phyloP scores from a whole-genome alignment of 108 stramenopile species.

The Skeletonema menzelii region DNA sequence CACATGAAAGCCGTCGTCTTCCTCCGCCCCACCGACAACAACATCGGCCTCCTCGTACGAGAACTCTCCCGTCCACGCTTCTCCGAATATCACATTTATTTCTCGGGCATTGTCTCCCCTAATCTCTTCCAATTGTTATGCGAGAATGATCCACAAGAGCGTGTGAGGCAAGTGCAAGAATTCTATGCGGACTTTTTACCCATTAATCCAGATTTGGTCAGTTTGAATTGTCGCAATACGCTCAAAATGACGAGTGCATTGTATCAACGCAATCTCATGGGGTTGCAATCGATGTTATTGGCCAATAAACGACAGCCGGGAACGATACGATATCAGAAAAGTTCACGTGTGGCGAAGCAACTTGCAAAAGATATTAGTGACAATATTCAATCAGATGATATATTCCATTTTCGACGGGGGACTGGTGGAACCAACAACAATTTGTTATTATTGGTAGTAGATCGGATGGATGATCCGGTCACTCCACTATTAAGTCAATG shows the following conservation, averaged over 20 bases:
- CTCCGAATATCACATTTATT: constrained; percentile 96
- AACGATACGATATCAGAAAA: constrained; percentile 87
- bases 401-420: constrained; percentile 90
- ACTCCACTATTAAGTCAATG: constrained; percentile 98
- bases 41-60: constrained; percentile 69
- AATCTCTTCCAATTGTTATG: constrained; percentile 85
- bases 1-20: constrained; percentile 96
- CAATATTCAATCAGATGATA: constrained; percentile 81
- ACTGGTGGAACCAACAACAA: constrained; percentile 33
- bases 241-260: constrained; percentile 74
- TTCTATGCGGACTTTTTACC: constrained; percentile 96
- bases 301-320: constrained; percentile 87
- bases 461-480: constrained; percentile 98
- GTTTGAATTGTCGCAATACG: constrained; percentile 84
- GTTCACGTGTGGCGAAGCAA: constrained; percentile 75
- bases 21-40: constrained; percentile 90
- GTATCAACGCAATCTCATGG: constrained; percentile 87
- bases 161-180: constrained; percentile 95
- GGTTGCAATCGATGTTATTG: constrained; percentile 89
- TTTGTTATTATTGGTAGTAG: constrained; percentile 87
- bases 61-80: constrained; percentile 88
- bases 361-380: constrained; percentile 83
- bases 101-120: constrained; percentile 86
- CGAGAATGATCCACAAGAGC: constrained; percentile 86
- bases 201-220: constrained; percentile 93